Base-by-base conservation (phyloP, 139 green algal species). In the Mesotaenium endlicherianum region DNA sequence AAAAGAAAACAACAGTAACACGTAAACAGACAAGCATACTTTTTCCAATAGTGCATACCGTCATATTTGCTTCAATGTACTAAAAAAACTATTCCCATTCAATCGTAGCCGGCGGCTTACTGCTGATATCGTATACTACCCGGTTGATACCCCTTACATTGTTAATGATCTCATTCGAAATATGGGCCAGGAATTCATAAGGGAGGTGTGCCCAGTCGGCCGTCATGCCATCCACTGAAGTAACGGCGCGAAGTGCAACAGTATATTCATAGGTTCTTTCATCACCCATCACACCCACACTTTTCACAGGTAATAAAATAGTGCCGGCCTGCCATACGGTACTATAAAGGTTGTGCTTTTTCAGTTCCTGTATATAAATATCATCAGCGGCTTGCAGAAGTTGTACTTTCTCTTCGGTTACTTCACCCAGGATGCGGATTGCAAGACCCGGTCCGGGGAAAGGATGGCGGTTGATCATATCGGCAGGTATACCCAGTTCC, bases 111-210 rank as follows among this genome's bases (percentile, higher is more conserved):
- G 96, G 95, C 20, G 96, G 96, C 90, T 99, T 99, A 90, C 83
- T 94, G 17, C 95, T 98, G 70, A 98, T 93, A 89, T 99, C 96
- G 82, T 99, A 99, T 26, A 97, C 93, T 0, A 99, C 96, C 0
- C 96, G 89, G 90, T 99, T 99, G 3, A 99, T 94, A 40, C 44
- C 81, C 11, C 89, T 88, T 31, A 95, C 91, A 77, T 88, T 72
- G 89, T 99, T 99, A 91, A 93, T 97, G 77, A 99, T 98, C 60
- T 93, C 91, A 67, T 88, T 93, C 5, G 91, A 94, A 1, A 97
- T 95, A 5, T 89, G 70, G n/a, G 81, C 26, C 82, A 99, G 88
- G 91, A 99, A 98, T 8, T 92, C 89, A 58, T 58, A 83, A 40
- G 26, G 5, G 31, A 83, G 14, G 14, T 59, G 49, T 59, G 16